phyloP scores from a whole-genome alignment of 108 stramenopile genomes.

The Schizochytrium sp. region DNA sequence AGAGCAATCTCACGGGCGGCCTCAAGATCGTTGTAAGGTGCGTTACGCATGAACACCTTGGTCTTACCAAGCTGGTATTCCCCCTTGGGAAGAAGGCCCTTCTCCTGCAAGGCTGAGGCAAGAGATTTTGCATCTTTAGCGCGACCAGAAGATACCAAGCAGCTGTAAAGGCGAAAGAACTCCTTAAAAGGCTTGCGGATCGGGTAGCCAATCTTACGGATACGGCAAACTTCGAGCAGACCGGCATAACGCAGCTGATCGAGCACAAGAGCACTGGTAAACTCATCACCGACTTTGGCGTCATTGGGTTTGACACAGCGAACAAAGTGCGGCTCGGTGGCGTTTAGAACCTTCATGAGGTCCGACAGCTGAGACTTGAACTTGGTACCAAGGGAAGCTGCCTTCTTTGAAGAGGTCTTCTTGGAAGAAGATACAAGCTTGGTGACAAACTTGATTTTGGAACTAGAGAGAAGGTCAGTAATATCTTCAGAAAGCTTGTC shows the following conservation, averaged over 20 bases:
- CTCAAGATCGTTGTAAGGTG: slow-evolving; percentile 73
- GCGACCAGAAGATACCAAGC: slow-evolving; percentile 62
- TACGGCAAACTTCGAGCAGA: slow-evolving; percentile 74
- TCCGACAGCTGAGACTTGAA: slow-evolving; percentile 88
- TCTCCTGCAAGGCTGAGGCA: slow-evolving; percentile 60
- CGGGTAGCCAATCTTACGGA: slow-evolving; percentile 77
- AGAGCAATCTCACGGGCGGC: slow-evolving; percentile 72
- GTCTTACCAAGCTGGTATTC: slow-evolving; percentile 72
- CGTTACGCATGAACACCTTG: slow-evolving; percentile 79
- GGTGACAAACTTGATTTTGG: slow-evolving; percentile 65
- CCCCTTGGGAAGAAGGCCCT: slow-evolving; percentile 65
- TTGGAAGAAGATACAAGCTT: slow-evolving; percentile 26
- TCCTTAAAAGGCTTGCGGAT: slow-evolving; percentile 76
- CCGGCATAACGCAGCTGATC: slow-evolving; percentile 74
- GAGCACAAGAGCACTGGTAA: slow-evolving; percentile 67
- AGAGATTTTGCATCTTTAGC: slow-evolving; percentile 69
- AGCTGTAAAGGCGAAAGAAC: slow-evolving; percentile 75
- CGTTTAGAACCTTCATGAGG: slow-evolving; percentile 87
- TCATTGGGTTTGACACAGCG: slow-evolving; percentile 98
- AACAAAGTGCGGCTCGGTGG: slow-evolving; percentile 96
- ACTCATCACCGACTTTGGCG: slow-evolving; percentile 70
- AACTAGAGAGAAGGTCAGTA: slow-evolving; percentile 65
- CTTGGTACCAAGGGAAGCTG: slow-evolving; percentile 76
- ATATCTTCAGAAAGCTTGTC: slow-evolving; percentile 78
- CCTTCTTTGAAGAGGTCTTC: slow-evolving; percentile 10